phyloP scores from a whole-genome alignment of 352 stramenopile species.

The Phytopythium litorale region DNA sequence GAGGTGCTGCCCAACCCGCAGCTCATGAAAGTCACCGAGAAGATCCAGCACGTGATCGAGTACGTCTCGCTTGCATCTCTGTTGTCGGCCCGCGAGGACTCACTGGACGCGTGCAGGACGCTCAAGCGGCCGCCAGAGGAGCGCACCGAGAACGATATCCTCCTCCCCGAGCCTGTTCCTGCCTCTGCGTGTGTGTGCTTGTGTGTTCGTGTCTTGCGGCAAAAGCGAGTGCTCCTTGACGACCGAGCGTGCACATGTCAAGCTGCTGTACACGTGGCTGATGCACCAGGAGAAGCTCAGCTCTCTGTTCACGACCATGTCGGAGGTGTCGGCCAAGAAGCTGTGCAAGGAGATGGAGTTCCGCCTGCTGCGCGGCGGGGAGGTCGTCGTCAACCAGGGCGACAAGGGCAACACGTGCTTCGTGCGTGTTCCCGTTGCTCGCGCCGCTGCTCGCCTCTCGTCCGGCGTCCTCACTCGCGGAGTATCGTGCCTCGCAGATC shows the following conservation, averaged over 20 bases:
- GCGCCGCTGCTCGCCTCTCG: background rate
- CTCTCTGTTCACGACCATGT: conserved; percentile 84
- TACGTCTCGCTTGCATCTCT: conserved; percentile 10
- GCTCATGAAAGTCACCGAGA: conserved; percentile 57
- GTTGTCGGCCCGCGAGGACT: background rate
- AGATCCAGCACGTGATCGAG: conserved; percentile 67
- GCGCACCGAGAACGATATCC: conserved; percentile 62
- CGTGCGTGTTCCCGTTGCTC: conserved; percentile 21
- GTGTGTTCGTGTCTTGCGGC: background rate
- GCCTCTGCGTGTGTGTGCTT: background rate
- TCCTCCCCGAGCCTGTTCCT: conserved; percentile 6
- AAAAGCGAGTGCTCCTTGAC: conserved; percentile 7
- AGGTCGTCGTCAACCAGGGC: conserved; percentile 80
- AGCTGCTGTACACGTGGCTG: conserved; percentile 77
- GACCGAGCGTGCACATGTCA: conserved; percentile 27
- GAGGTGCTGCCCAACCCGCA: conserved; percentile 41
- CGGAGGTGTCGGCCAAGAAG: conserved; percentile 79
- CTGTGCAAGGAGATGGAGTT: conserved; percentile 88
- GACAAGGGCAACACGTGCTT: conserved; percentile 87
- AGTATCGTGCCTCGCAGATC: conserved; percentile 32
- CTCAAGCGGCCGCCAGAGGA: conserved; percentile 62
- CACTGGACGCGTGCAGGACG: conserved; percentile 27
- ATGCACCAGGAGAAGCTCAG: conserved; percentile 88
- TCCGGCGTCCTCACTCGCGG: background rate
- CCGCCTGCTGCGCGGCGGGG: conserved; percentile 52